These are phyloP conservation scores for Penicillium sp. DNA, from an alignment of 2,329 filamentous ascomycete species.

Conservation along the genomic window DNA sequence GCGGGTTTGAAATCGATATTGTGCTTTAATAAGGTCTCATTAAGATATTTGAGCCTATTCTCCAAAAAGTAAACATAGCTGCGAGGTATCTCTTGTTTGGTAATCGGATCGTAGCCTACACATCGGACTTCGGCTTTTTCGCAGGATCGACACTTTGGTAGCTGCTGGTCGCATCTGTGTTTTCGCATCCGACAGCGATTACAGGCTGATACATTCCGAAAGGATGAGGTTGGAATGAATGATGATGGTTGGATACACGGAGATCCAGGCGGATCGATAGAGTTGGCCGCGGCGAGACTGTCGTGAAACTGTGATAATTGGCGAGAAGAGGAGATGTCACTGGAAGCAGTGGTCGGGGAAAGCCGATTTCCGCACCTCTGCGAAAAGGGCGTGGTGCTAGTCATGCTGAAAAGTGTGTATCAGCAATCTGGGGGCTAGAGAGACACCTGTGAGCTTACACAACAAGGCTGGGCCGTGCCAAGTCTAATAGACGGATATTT, in stretches of 20 bases:
- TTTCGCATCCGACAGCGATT: slow-evolving; percentile 82
- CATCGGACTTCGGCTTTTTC: slow-evolving; percentile 83
- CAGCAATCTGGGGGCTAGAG: too few relatives aligned
- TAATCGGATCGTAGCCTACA: slow-evolving; percentile 87
- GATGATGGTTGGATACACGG: background rate
- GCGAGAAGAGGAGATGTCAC: too few relatives aligned
- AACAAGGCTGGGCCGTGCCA: too few relatives aligned
- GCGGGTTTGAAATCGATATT: slow-evolving; percentile 70
- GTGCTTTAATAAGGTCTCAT: slow-evolving; percentile 67
- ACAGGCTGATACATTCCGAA: slow-evolving; percentile 82
- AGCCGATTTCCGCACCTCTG: too few relatives aligned
- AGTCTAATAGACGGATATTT: too few relatives aligned
- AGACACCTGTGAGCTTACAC: too few relatives aligned
- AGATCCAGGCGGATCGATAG: background rate
- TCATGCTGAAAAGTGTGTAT: background rate
- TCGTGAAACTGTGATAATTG: background rate
- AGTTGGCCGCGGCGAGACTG: too few relatives aligned
- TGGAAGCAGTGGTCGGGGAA: too few relatives aligned
- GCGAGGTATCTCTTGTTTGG: slow-evolving; percentile 85
- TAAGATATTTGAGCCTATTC: slow-evolving; percentile 74
- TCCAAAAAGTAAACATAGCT: slow-evolving; percentile 86
- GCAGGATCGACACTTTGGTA: slow-evolving; percentile 81
- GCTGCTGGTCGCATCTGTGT: slow-evolving; percentile 83
- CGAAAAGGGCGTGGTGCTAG: too few relatives aligned
- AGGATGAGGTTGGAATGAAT: slow-evolving; percentile 39